Percentiles rank a stretch among this genome's conserved stretches.
These are phyloP conservation scores for Annulohypoxylon bovei DNA, from an alignment of 495 filamentous ascomycete species.

Conservation along the genomic window DNA sequence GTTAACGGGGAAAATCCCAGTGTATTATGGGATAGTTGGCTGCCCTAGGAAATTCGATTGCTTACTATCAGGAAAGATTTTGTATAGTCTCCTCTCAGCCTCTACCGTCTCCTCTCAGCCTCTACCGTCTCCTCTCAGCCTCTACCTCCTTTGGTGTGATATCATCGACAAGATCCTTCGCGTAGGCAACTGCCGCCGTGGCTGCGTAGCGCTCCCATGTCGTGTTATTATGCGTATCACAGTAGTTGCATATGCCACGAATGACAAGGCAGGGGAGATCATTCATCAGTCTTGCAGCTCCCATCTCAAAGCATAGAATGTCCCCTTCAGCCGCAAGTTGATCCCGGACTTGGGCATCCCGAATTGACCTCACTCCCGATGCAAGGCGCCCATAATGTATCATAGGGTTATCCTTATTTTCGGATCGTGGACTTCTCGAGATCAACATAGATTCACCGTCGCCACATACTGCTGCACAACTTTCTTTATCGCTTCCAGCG, in stretches of 20 bases:
- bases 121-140: background rate
- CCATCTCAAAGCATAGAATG: slow-evolving; percentile 39
- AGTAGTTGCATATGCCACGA: slow-evolving; percentile 55
- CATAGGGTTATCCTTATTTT: background rate
- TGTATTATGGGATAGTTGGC: background rate
- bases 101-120: too few species aligned
- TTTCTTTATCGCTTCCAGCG: too few species aligned
- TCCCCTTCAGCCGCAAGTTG: background rate
- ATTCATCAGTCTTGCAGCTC: slow-evolving; percentile 37
- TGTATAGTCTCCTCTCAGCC: background rate
- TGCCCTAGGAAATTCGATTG: background rate
- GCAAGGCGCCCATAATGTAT: slow-evolving; percentile 55
- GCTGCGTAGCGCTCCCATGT: slow-evolving; percentile 39
- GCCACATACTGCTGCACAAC: background rate
- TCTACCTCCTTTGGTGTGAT: background rate
- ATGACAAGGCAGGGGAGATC: slow-evolving; percentile 44
- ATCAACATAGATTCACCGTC: background rate
- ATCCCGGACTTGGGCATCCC: slow-evolving; percentile 20
- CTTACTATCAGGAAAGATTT: background rate
- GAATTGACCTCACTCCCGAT: slow-evolving; percentile 50
- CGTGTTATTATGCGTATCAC: slow-evolving; percentile 50
- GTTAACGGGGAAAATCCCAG: background rate
- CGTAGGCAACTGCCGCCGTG: slow-evolving; percentile 35
- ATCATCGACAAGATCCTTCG: background rate
- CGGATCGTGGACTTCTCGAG: background rate